Base-by-base conservation (phyloP, 768 basidiomycete species). In the Tubosaeta sp. region DNA sequence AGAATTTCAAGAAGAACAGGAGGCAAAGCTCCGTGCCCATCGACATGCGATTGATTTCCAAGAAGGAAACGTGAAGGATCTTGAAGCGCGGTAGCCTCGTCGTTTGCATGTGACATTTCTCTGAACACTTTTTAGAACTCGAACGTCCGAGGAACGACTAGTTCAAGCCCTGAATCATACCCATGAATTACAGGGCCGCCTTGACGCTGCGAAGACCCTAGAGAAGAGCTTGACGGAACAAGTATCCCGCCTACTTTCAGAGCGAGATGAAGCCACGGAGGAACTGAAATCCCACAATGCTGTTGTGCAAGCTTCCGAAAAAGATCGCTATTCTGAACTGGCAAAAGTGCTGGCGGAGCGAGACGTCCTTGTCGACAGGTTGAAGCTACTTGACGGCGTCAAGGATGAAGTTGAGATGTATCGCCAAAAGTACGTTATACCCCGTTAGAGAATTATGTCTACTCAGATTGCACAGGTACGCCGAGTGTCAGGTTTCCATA, bases 41-140 rank as follows among this genome's bases (percentile, higher is more conserved):
- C 67, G 64, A 33, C 59, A 69, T 46, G 57, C 65, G n/a, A 60
- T 64, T 32, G 58, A 65, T 0, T 65, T 65, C 48, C 67, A 71
- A 39, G 67, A 69, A 55, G 63, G 52, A 22, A 62, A 60, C n/a
- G 39, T 59, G 37, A 65, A 60, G 42, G 51, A 46, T 17, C 38
- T 63, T 37, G 67, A 71, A 51, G 48, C 55, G 42, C 65, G 63
- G 67, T 69, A 63, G 39, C 35, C 31, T 12, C 37, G 26, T 31
- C 35, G 27, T 43, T 42, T 26, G 7, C 17, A 1, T 9, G 17
- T 31, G 14, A 25, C 19, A 25, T 46, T 52, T 42, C 33, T 51
- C 53, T 67, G 35, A 61, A 49, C 43, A 47, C 25, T 33, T 42
- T 48, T 34, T 43, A 67, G 66, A 38, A 46, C 46, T 13, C 58